Evolutionary conservation across 345 rosid species (phyloP).

Genomic region (Cardiospermum halicacabum): DNA sequence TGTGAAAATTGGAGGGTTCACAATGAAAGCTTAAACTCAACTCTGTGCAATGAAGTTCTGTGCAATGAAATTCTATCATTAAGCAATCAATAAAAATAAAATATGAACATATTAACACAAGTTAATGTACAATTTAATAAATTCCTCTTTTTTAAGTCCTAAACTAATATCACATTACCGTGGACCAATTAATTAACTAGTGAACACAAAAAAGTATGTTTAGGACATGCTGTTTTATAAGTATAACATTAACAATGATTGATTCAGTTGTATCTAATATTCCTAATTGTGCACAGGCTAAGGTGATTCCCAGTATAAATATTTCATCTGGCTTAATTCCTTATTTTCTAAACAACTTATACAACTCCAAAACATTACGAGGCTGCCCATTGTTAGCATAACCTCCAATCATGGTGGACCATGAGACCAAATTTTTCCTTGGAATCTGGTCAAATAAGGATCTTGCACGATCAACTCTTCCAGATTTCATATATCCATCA

Average conservation of each 20-base stretch:
- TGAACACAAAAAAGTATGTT: too few species aligned
- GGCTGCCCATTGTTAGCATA: conserved; percentile 32
- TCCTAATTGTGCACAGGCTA: conserved; percentile 24
- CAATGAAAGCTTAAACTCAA: too few species aligned
- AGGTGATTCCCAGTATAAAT: conserved; percentile 24
- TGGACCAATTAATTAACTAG: too few species aligned
- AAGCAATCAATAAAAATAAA: too few species aligned
- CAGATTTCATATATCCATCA: conserved; percentile 29
- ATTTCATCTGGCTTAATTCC: conserved; percentile 25
- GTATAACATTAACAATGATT: conserved; percentile 8
- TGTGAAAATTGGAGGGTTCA: too few species aligned
- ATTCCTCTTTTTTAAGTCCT: too few species aligned
- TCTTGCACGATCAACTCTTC: conserved; percentile 24
- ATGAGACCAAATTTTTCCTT: conserved; percentile 23
- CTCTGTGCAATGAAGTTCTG: too few species aligned
- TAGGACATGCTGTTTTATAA: too few species aligned
- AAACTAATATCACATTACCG: too few species aligned
- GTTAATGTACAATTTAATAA: too few species aligned
- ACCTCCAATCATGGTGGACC: conserved; percentile 28
- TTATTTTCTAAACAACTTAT: conserved; percentile 13
- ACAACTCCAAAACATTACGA: conserved; percentile 28
- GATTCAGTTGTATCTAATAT: conserved; percentile 16
- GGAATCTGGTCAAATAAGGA: conserved; percentile 30
- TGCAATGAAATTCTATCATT: too few species aligned
- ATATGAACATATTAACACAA: too few species aligned